Evolutionary conservation across 164 flowering plant genomes (phyloP).

Genomic region (Umbellularia californica): DNA sequence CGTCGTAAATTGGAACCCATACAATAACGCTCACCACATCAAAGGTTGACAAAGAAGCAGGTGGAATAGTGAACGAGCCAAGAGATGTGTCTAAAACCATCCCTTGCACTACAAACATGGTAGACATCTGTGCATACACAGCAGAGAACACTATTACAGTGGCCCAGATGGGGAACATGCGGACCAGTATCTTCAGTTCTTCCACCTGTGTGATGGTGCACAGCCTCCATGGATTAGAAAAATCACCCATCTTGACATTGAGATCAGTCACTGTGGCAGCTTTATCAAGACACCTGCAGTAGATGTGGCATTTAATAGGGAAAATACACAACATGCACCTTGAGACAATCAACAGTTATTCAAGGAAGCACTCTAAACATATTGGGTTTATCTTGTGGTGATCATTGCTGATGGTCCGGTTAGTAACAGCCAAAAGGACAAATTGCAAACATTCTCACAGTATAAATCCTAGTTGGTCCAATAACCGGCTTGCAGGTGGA

Average conservation of each 20-base stretch:
- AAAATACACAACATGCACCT: too few species aligned
- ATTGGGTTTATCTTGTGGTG: too few species aligned
- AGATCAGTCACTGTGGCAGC: constrained; percentile 64
- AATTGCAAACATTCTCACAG: too few species aligned
- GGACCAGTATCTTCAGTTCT: constrained; percentile 74
- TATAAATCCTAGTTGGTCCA: too few species aligned
- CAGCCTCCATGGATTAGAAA: constrained; percentile 60
- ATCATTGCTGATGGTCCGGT: too few species aligned
- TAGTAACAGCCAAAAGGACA: too few species aligned
- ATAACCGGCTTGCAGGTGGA: too few species aligned
- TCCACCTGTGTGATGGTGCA: constrained; percentile 91
- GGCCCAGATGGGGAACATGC: constrained; percentile 94
- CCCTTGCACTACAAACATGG: constrained; percentile 89
- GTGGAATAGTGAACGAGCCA: constrained; percentile 81
- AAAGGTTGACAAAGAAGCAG: constrained; percentile 82
- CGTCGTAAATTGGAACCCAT: constrained; percentile 86
- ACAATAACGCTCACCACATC: constrained; percentile 72
- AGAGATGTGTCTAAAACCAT: constrained; percentile 62
- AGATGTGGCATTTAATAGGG: background rate
- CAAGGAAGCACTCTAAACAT: too few species aligned
- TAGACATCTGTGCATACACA: constrained; percentile 85
- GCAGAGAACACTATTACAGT: constrained; percentile 78
- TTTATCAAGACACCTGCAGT: constrained; percentile 66
- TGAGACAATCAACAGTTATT: too few species aligned
- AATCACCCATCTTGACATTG: constrained; percentile 51